phyloP scores from a whole-genome alignment of 495 filamentous ascomycete species.

The Hyaloscypha hepaticicola region DNA sequence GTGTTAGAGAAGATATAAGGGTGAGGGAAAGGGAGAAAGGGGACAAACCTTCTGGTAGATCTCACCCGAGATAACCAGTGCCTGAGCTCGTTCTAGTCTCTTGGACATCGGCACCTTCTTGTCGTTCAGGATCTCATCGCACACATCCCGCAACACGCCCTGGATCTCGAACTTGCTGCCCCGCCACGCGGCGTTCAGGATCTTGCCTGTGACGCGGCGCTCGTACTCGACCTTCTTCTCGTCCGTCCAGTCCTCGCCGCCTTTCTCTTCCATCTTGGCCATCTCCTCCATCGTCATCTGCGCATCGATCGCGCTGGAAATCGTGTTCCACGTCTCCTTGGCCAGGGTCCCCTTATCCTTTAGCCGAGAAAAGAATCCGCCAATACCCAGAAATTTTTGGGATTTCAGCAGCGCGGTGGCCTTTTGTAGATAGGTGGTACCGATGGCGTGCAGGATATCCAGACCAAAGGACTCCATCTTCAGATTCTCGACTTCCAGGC shows the following conservation, averaged over 20 bases:
- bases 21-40: neutral
- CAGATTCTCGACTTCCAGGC: conserved; percentile 93
- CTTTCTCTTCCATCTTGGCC: conserved; percentile 91
- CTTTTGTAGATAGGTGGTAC: conserved; percentile 84
- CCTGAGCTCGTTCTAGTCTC: conserved; percentile 86
- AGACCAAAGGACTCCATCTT: conserved; percentile 99
- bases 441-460: conserved; percentile 95
- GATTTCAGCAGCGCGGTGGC: conserved; percentile 84
- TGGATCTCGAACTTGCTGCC: conserved; percentile 99
- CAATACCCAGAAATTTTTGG: conserved; percentile 95
- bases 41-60: conserved; percentile 78
- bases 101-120: conserved; percentile 82
- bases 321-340: conserved; percentile 98
- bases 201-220: conserved; percentile 93
- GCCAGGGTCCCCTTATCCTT: conserved; percentile 97
- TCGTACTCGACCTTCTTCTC: conserved; percentile 98
- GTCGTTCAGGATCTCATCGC: conserved; percentile 64
- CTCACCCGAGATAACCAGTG: conserved; percentile 80
- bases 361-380: conserved; percentile 86
- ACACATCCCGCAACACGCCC: conserved; percentile 88
- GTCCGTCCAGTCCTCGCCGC: conserved; percentile 97
- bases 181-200: conserved; percentile 95
- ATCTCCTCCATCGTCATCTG: conserved; percentile 99
- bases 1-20: neutral
- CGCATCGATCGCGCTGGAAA: conserved; percentile 94